Evolutionary conservation across 495 filamentous ascomycete species (phyloP).

Genomic region (Chaetomium fimeti): DNA sequence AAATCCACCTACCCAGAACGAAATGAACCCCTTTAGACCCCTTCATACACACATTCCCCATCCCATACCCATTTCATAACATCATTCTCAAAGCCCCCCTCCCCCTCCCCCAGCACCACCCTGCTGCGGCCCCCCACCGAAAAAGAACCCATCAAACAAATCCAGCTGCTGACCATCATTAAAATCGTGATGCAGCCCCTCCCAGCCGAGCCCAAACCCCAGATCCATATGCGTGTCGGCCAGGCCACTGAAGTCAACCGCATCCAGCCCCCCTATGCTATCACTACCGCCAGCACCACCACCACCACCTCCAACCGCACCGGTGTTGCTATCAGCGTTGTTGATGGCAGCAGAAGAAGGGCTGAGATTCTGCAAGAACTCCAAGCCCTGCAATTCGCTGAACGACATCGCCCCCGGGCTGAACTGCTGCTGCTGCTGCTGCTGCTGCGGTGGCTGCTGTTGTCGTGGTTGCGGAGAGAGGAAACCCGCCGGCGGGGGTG

Average conservation of each 20-base stretch:
- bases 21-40: background rate
- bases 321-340: background rate
- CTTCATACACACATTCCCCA: background rate
- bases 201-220: conserved; percentile 69
- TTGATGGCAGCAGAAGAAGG: background rate
- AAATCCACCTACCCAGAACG: no score
- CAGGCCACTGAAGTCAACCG: conserved; percentile 8
- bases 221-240: conserved; percentile 58
- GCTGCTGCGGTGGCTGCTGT: conserved; percentile 26
- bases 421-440: conserved; percentile 20
- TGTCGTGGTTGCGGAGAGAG: conserved; percentile 20
- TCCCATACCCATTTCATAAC: background rate
- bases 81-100: conserved; percentile 1
- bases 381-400: conserved; percentile 47
- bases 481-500: conserved; percentile 2
- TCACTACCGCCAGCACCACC: background rate
- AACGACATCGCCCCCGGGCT: conserved; percentile 32
- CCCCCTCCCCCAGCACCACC: conserved; percentile 14
- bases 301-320: background rate
- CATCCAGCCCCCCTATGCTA: conserved; percentile 12
- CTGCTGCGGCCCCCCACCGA: conserved; percentile 53
- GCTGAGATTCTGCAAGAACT: conserved; percentile 44
- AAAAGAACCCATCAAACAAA: conserved; percentile 90
- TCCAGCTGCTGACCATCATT: conserved; percentile 76
- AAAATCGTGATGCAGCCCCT: conserved; percentile 75